Conservation (phyloP, 2,329 filamentous ascomycete species). For the Pseudogymnoascus sp. region DNA sequence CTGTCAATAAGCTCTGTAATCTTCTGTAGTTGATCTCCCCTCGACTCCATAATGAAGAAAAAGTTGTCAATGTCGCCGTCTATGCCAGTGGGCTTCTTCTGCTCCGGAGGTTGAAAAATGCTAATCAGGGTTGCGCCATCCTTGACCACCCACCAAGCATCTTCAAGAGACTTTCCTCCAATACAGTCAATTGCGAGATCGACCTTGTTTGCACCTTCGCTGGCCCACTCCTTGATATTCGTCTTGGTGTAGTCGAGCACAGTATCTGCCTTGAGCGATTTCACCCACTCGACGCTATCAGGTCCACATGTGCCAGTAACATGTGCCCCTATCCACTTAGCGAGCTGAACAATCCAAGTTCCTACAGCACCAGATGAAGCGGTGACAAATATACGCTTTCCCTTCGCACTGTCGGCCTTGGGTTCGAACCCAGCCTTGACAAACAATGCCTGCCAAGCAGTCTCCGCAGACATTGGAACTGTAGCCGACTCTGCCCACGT, state of each 20-base stretch:
- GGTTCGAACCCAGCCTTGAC: conserved; percentile 28
- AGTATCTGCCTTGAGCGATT: conserved; percentile 34
- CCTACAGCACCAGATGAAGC: conserved; percentile 40
- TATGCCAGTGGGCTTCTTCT: conserved; percentile 26
- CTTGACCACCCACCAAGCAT: conserved; percentile 37
- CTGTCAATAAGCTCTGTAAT: conserved; percentile 35
- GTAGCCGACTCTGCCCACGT: conserved; percentile 32
- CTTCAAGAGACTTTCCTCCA: conserved; percentile 34
- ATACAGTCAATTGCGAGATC: conserved; percentile 40
- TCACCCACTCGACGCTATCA: conserved; percentile 34
- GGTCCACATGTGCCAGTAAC: conserved; percentile 35
- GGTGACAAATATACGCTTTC: conserved; percentile 36
- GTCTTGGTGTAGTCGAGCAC: conserved; percentile 36
- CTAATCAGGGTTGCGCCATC: conserved; percentile 33
- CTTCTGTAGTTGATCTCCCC: conserved; percentile 31
- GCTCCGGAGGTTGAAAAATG: conserved; percentile 33
- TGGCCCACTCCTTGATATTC: conserved; percentile 30
- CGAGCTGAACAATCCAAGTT: conserved; percentile 37
- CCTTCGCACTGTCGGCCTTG: conserved; percentile 20
- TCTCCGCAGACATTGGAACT: conserved; percentile 35
- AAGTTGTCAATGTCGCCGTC: conserved; percentile 27
- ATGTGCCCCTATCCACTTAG: conserved; percentile 31
- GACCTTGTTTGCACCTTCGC: conserved; percentile 27
- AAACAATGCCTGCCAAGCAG: conserved; percentile 39
- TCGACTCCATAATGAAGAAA: conserved; percentile 38